phyloP scores from a whole-genome alignment of 129 eudicot genomes.

The Logfia minima region DNA sequence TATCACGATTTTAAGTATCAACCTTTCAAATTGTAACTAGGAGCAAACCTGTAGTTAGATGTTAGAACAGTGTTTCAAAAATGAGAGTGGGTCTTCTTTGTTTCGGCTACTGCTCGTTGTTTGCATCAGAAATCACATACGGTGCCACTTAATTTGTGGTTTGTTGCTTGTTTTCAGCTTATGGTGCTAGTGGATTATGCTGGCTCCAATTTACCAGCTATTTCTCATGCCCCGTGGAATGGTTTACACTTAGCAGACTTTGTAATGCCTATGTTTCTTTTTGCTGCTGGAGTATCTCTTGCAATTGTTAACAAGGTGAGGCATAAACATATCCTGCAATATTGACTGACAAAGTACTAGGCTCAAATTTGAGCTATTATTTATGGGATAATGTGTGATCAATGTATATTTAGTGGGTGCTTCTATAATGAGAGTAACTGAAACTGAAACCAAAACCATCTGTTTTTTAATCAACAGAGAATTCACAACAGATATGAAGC shows the following conservation, averaged over 20 bases:
- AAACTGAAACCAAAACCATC: neutral
- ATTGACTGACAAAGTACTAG: neutral
- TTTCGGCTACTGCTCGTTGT: neutral
- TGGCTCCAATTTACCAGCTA: constrained; percentile 60
- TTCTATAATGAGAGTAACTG: neutral
- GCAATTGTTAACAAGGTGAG: constrained; percentile 74
- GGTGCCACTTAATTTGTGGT: constrained; percentile 8
- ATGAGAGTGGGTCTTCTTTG: neutral
- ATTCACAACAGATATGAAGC: constrained; percentile 53
- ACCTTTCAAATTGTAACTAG: neutral
- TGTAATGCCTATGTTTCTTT: constrained; percentile 87
- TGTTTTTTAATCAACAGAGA: constrained; percentile 50
- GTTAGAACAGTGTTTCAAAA: neutral
- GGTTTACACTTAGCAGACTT: constrained; percentile 75
- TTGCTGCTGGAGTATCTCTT: constrained; percentile 70
- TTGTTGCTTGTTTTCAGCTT: constrained; percentile 44
- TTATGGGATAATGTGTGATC: neutral
- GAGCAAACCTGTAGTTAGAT: constrained; percentile 5
- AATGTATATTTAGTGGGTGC: constrained; percentile 4
- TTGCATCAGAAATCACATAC: constrained; percentile 6
- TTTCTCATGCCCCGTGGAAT: constrained; percentile 82
- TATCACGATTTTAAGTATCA: neutral
- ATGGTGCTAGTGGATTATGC: constrained; percentile 82
- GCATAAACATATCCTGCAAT: constrained; percentile 12
- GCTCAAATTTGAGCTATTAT: constrained; percentile 3